phyloP scores from a whole-genome alignment of 352 stramenopile genomes.

The Pythium rhizo-oryzae region DNA sequence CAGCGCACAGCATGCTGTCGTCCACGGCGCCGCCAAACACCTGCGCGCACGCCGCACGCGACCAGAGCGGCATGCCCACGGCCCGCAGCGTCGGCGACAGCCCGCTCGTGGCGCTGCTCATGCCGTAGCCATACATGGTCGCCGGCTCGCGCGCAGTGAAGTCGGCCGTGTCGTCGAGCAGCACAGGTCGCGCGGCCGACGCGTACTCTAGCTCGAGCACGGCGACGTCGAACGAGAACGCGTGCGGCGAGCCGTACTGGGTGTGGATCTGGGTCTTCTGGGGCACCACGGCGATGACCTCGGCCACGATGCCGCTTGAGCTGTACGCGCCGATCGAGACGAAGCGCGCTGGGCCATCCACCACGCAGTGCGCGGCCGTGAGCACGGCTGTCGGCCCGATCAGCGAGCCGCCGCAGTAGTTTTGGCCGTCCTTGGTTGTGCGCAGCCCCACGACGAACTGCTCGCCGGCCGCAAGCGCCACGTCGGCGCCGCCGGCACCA shows the following conservation, averaged over 20 bases:
- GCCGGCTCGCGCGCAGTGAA: constrained; percentile 28
- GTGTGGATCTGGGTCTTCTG: constrained; percentile 30
- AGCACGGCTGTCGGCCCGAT: constrained; percentile 44
- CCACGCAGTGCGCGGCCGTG: constrained; percentile 46
- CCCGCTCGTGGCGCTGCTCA: constrained; percentile 8
- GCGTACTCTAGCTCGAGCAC: constrained; percentile 32
- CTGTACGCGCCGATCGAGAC: constrained; percentile 32
- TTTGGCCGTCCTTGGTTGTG: constrained; percentile 30
- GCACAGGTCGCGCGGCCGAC: constrained; percentile 28
- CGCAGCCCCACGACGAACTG: constrained; percentile 32
- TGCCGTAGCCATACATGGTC: constrained; percentile 37
- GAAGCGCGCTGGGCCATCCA: constrained; percentile 29
- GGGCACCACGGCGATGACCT: constrained; percentile 28
- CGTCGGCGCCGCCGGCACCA: not conserved
- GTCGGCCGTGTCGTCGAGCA: constrained; percentile 30
- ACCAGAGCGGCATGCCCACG: constrained; percentile 30
- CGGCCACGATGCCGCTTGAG: constrained; percentile 27
- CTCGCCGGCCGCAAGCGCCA: constrained; percentile 12
- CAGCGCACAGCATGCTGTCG: constrained; percentile 42
- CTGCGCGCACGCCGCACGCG: constrained; percentile 30
- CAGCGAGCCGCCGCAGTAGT: constrained; percentile 46
- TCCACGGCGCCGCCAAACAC: constrained; percentile 38
- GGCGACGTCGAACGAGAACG: constrained; percentile 41
- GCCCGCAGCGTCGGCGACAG: constrained; percentile 20
- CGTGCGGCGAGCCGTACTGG: constrained; percentile 21